These are phyloP conservation scores for Ophiostoma ips DNA, from an alignment of 2,329 filamentous ascomycete genomes.

Conservation along the genomic window DNA sequence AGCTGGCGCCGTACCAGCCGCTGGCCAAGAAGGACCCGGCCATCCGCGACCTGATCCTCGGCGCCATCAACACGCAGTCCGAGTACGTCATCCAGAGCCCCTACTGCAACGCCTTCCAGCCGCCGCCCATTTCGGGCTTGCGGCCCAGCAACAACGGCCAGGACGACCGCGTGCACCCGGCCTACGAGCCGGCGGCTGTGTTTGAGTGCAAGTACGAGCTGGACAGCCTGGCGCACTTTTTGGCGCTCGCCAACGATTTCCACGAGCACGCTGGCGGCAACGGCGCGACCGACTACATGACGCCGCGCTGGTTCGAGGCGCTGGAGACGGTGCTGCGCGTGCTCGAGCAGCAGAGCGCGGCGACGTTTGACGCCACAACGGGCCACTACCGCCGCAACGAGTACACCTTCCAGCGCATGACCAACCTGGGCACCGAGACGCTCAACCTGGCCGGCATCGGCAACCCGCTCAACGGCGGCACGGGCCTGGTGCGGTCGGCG, in stretches of 20 bases:
- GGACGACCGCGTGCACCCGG: slow-evolving; percentile 70
- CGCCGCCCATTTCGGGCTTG: slow-evolving; percentile 70
- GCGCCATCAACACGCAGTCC: slow-evolving; percentile 40
- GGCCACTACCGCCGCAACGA: slow-evolving; percentile 54
- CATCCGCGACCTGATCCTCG: slow-evolving; percentile 41
- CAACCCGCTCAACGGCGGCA: slow-evolving; percentile 78
- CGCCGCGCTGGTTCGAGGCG: slow-evolving; percentile 62
- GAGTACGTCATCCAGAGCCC: slow-evolving; percentile 91
- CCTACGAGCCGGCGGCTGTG: slow-evolving; percentile 69
- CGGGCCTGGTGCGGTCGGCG: slow-evolving; percentile 75
- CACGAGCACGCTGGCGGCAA: slow-evolving; percentile 57
- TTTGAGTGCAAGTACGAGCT: slow-evolving; percentile 99
- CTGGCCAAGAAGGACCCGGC: slow-evolving; percentile 68
- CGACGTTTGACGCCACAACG: slow-evolving; percentile 62
- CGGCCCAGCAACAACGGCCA: slow-evolving; percentile 60
- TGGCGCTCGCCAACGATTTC: slow-evolving; percentile 76
- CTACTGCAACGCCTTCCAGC: slow-evolving; percentile 98
- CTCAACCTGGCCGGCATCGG: slow-evolving; percentile 68
- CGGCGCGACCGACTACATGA: slow-evolving; percentile 68
- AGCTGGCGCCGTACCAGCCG: slow-evolving; percentile 77
- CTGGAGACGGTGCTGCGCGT: slow-evolving; percentile 61
- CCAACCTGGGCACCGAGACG: slow-evolving; percentile 77
- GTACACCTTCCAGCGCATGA: slow-evolving; percentile 78
- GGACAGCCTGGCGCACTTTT: slow-evolving; percentile 85
- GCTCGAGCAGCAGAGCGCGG: slow-evolving; percentile 61